A percentile compares a stretch with the other conserved stretches of the same genome.
phyloP scores from a whole-genome alignment of 768 basidiomycete species.

The Amanita subjunquillea region DNA sequence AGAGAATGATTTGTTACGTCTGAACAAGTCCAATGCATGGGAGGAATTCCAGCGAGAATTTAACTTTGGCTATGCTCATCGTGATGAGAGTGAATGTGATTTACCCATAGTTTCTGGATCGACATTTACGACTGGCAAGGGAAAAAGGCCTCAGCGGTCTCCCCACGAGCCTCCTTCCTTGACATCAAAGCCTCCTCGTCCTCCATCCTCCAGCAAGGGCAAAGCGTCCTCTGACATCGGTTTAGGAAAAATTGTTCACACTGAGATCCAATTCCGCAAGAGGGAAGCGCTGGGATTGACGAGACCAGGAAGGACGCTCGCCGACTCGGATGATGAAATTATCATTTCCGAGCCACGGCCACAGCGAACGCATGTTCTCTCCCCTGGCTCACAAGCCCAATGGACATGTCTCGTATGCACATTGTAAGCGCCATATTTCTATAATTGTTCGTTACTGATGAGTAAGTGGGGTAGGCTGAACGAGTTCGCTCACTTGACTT shows the following conservation, averaged over 20 bases:
- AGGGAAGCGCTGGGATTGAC: conserved; percentile 35
- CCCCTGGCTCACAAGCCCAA: conserved; percentile 1
- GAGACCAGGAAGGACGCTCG: conserved; percentile 18
- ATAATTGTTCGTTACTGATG: conserved; percentile 1
- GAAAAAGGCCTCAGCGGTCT: conserved; percentile 8
- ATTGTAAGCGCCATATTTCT: conserved; percentile 32
- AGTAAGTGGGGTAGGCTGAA: conserved; percentile 32
- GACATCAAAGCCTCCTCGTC: conserved; percentile 1
- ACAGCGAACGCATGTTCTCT: background rate
- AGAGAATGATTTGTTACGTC: conserved; percentile 29
- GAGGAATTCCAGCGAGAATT: conserved; percentile 43
- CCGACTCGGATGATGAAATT: conserved; percentile 1
- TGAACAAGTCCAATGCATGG: conserved; percentile 20
- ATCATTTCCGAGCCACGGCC: conserved; percentile 6
- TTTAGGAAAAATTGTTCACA: conserved; percentile 27
- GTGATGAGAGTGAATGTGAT: conserved; percentile 12
- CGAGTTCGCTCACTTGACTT: conserved; percentile 41
- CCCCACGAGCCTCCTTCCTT: background rate
- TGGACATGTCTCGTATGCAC: conserved; percentile 60
- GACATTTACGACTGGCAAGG: conserved; percentile 14
- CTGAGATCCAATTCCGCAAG: conserved; percentile 33
- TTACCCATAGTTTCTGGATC: conserved; percentile 24
- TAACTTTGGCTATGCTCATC: conserved; percentile 21
- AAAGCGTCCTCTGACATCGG: conserved; percentile 9
- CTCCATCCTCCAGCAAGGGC: background rate